Conservation (phyloP, 1,284 basidiomycete species). For the Sporisorium iseilematis-ciliati region DNA sequence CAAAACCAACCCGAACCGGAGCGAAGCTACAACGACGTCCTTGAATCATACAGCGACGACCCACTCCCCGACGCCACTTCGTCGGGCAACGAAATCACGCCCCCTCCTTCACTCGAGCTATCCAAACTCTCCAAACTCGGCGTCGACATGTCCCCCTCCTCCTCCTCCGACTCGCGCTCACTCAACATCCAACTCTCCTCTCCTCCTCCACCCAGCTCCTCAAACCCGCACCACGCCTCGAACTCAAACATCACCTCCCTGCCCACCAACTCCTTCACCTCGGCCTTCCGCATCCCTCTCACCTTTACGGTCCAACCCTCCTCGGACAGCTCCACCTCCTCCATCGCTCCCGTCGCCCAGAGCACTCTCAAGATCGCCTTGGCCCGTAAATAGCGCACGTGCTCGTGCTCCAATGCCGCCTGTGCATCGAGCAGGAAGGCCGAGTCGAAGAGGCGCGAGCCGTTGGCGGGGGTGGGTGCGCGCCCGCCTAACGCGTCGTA, state of each 20-base stretch:
- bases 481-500: slow-evolving; percentile 25
- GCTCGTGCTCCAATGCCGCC: slow-evolving; percentile 26
- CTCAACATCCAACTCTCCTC: neutral
- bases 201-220: neutral
- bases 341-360: slow-evolving; percentile 8
- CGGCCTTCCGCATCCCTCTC: neutral
- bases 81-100: neutral
- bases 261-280: slow-evolving; percentile 3
- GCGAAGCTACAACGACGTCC: neutral
- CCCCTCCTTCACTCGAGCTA: neutral
- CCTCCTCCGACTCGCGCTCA: neutral
- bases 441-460: slow-evolving; percentile 28
- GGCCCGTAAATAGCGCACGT: slow-evolving; percentile 28
- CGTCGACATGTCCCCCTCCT: neutral
- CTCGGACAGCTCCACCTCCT: slow-evolving; percentile 11
- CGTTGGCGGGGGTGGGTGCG: neutral
- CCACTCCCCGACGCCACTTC: neutral
- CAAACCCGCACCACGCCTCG: slow-evolving; percentile 7
- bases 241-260: slow-evolving; percentile 1
- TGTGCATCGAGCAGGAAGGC: slow-evolving; percentile 31
- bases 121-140: neutral
- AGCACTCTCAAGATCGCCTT: slow-evolving; percentile 32
- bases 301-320: slow-evolving; percentile 20
- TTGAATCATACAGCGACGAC: slow-evolving; percentile 11
- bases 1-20: neutral